phyloP scores from a whole-genome alignment of 768 basidiomycete genomes.

The Clitopilus hobsonii region DNA sequence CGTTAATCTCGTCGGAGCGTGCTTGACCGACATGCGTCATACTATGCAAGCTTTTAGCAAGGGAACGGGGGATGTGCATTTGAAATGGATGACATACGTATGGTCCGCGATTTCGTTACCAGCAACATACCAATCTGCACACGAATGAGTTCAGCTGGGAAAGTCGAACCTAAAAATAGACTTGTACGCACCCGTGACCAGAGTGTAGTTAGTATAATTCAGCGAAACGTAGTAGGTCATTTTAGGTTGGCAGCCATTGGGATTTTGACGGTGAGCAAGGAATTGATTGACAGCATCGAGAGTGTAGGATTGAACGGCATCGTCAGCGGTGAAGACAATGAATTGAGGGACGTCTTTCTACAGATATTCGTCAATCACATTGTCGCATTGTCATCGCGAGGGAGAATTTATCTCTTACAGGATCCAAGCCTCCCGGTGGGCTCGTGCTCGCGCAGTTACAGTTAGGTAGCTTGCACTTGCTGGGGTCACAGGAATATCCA shows the following conservation, averaged over 20 bases:
- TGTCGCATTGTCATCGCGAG: too few relatives aligned
- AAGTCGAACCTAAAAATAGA: background rate
- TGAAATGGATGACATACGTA: slow-evolving; percentile 40
- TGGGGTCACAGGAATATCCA: slow-evolving; percentile 67
- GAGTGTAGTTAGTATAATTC: slow-evolving; percentile 71
- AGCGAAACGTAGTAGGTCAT: slow-evolving; percentile 77
- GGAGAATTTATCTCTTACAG: slow-evolving; percentile 40
- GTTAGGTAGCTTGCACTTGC: slow-evolving; percentile 59
- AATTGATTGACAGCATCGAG: slow-evolving; percentile 72
- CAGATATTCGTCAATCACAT: slow-evolving; percentile 2
- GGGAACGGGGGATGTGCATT: background rate
- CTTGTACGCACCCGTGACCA: slow-evolving; percentile 47
- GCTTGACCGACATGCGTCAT: slow-evolving; percentile 77
- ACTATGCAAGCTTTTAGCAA: slow-evolving; percentile 24
- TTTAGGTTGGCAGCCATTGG: slow-evolving; percentile 69
- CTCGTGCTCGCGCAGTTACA: slow-evolving; percentile 72
- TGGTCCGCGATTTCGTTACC: slow-evolving; percentile 84
- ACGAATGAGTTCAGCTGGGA: slow-evolving; percentile 1
- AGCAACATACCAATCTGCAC: slow-evolving; percentile 68
- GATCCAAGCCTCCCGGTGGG: slow-evolving; percentile 66
- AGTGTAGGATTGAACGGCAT: slow-evolving; percentile 75
- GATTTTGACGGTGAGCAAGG: slow-evolving; percentile 68
- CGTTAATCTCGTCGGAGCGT: slow-evolving; percentile 62
- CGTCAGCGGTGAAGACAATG: slow-evolving; percentile 72
- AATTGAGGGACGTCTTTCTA: slow-evolving; percentile 62